Base-by-base conservation (phyloP, 352 stramenopile species). In the Phytophthora syringae region DNA sequence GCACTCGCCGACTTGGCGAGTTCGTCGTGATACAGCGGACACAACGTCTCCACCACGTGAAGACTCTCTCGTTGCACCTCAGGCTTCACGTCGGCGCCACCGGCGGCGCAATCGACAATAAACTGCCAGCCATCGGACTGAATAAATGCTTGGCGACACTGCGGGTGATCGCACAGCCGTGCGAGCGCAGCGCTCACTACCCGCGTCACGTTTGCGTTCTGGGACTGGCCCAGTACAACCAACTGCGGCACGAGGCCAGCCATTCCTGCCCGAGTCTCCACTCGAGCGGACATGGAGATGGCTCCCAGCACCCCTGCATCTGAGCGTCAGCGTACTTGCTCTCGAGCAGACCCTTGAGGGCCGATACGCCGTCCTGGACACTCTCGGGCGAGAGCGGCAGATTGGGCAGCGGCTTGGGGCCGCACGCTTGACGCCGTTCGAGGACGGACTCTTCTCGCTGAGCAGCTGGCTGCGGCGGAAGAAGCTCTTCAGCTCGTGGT, bases 11-110 rank as follows among this genome's bases (percentile, higher is more conserved):
- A 80, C 60, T 91, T 89, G 59, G 85, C 79, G 44, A 94, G 70
- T 55, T 95, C 85, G 45, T 93, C 81, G 40, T 89, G 81, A 63
- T 94, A 95, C 66, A 93, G 60, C 64, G 85, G 79, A 40, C 87
- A 94, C 50, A 95, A 79, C 57, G 76, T 90, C 76, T 93, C 85
- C 79, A 95, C 83, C 63, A 95, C 85, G 75, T 89, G 85, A 60
- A 95, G 82, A 76, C 87, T 94, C 57, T 91, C 85, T 50, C 87
- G 84, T 60, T 95, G 87, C 61, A 93, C 78, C 40, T 95, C 87
- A 7, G 84, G 73, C 22, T 82, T 79, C 20, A 95, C 76, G 51
- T 74, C 62, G 7, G 74, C 67, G 10, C 82, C 85, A 10, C 86
- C 86, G 9, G 79, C 84, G 7, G 87, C 87, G 43, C 78, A 89